Evolutionary conservation across 257 asterid genomes (phyloP), one percentile per base, ranked within the genome.

Genomic region (Solanum lycopersicoides): DNA sequence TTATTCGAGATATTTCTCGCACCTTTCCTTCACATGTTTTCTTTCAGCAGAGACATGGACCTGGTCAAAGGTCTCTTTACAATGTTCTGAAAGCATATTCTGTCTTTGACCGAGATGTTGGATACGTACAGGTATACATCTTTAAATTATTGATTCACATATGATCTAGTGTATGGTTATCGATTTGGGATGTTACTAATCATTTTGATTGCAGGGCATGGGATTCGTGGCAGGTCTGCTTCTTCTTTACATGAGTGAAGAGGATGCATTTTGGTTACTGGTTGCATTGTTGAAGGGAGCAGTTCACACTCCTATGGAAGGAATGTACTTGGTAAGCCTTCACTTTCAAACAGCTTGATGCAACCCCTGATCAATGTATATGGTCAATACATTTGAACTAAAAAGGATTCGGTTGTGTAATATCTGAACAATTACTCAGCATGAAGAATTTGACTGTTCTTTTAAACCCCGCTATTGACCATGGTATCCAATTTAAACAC

Each of bases 31-130:
- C 99, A 63, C 99, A 97, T 88, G 94, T 97, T 90, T 97, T 95
- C 98, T 97, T 95, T 94, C 98, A 94, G 93, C 98, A 97, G 95
- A 95, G 99, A 89, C 99, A 97, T 90, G 99, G 99, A 88, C 99
- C 99, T 42, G 99, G 99, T 84, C 99, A 97, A 89, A 93, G 99
- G 89, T 97, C 99, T 83, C 99, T 97, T 77, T 97, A 97, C 93
- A 97, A 97, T 84, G 99, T 97, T 88, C 89, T 97, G 87, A 97
- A 97, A 91, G 99, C 99, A 28, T 97, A 96, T 91, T 97, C 99
- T 37, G 99, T 96, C 5, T 97, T 83, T 88, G 99, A 97, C 91
- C 92, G 99, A 92, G 98, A 97, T 88, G 99, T 97, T 87, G 99
- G 99, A 91, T 97, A 97, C 88, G 99, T 96, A 77, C 99, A 97